Evolutionary conservation across 768 basidiomycete species (phyloP), one percentile per base, ranked within the genome.

Genomic region (Boletus rubropictus): DNA sequence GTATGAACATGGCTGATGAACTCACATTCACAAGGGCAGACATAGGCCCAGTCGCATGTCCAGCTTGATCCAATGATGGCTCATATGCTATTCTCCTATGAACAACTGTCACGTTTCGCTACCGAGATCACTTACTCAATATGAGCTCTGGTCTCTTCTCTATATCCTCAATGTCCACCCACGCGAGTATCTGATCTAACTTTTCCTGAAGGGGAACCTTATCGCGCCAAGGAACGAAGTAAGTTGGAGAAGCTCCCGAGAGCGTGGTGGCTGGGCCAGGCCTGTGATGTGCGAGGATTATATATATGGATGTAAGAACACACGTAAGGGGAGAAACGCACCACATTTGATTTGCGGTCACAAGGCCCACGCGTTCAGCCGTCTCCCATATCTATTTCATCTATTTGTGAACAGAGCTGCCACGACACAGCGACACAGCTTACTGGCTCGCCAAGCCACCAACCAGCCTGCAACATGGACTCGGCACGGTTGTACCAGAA

Each of bases 391-490:
- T 85, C 89, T 92, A 48, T 38, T 41, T 36, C 20, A 17, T 22
- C 17, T 5, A 18, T 34, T 44, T n/a, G 31, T 42, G 22, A 53
- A 35, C 21, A 37, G 39, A 8, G 11, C 1, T 22, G 25, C 34
- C 5, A 20, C 8, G 21, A 14, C 12, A 32, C 39, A 27, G 6
- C 17, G 14, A 65, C 57, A 18, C n/a, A n/a, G 48, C 79, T 55
- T 51, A 93, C 91, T 17, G 92, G 91, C 62, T 94, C 90, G 37
- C 93, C 93, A 12, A 76, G 64, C 91, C 93, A 95, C 89, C 92
- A 96, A 0, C 70, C 58, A 0, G 86, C 59, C 48, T 80, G 75
- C 80, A 83, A 85, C 21, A 75, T 77, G 4, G 79, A 78, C 7
- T 79, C 72, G 9, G 73, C 65, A 9, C 73, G 69, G 48, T 83